Conservation (phyloP, 139 green algal species). For the Chloropicon primus region DNA sequence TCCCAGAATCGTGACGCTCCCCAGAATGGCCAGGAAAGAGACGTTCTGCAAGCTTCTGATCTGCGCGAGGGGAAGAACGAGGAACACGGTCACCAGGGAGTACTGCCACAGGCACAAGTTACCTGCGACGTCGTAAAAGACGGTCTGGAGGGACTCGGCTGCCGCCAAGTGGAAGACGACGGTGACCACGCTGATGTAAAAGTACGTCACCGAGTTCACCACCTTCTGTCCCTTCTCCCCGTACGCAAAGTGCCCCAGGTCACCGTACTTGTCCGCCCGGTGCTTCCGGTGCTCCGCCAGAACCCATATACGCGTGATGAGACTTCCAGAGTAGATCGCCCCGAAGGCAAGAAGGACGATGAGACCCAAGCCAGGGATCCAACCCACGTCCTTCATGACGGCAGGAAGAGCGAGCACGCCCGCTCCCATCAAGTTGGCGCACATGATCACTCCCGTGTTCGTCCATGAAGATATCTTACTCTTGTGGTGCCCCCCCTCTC, state of each 20-base stretch:
- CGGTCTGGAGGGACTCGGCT: background rate
- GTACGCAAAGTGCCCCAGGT: background rate
- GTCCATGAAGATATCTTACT: background rate
- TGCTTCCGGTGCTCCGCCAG: background rate
- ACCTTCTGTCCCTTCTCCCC: background rate
- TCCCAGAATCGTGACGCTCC: background rate
- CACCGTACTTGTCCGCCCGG: background rate
- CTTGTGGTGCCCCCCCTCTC: background rate
- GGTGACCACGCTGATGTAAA: background rate
- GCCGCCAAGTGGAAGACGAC: background rate
- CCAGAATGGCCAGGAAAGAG: background rate
- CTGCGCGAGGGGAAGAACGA: background rate
- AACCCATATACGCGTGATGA: background rate
- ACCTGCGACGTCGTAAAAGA: background rate
- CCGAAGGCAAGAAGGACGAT: background rate
- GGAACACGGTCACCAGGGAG: background rate
- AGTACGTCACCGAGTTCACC: background rate
- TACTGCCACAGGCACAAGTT: background rate
- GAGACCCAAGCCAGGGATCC: background rate
- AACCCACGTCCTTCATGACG: background rate
- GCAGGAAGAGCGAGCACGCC: background rate
- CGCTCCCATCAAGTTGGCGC: background rate
- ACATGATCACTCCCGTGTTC: background rate
- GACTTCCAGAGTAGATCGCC: background rate
- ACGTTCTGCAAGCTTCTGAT: background rate